Evolutionary conservation across 2,329 filamentous ascomycete species (phyloP).

Genomic region (Xylaria sp.): DNA sequence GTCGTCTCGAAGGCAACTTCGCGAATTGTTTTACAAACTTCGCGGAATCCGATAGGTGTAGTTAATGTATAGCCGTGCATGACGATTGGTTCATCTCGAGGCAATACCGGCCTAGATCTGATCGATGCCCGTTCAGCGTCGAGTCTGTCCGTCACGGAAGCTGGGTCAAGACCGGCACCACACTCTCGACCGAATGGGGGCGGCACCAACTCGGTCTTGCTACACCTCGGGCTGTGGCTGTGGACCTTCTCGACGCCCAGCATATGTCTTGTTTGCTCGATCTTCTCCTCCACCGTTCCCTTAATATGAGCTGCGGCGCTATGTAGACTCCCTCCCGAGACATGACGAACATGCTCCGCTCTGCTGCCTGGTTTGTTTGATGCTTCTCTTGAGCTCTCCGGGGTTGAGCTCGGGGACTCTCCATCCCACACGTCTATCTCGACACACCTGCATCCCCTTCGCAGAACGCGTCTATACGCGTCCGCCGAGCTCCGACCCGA

Average conservation of each 20-base stretch:
- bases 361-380: constrained; percentile 42
- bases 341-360: constrained; percentile 48
- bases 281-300: constrained; percentile 38
- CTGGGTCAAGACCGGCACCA: constrained; percentile 14
- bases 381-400: constrained; percentile 34
- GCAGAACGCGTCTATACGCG: constrained; percentile 72
- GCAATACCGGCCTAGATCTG: constrained; percentile 35
- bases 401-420: constrained; percentile 42
- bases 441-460: constrained; percentile 81
- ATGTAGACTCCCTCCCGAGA: constrained; percentile 51
- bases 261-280: constrained; percentile 38
- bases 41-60: constrained; percentile 81
- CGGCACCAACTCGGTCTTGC: constrained; percentile 26
- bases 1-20: constrained; percentile 77
- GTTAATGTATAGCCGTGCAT: constrained; percentile 85
- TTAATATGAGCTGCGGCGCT: constrained; percentile 47
- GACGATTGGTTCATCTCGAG: constrained; percentile 72
- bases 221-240: constrained; percentile 34
- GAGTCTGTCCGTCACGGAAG: constrained; percentile 12
- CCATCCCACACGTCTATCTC: constrained; percentile 97
- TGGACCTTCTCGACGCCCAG: constrained; percentile 35
- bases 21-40: constrained; percentile 79
- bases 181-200: constrained; percentile 23
- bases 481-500: constrained; percentile 76
- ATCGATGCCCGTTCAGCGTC: constrained; percentile 22